Evolutionary conservation across 2,329 filamentous ascomycete species (phyloP).

Genomic region (Lecanosticta acicola): DNA sequence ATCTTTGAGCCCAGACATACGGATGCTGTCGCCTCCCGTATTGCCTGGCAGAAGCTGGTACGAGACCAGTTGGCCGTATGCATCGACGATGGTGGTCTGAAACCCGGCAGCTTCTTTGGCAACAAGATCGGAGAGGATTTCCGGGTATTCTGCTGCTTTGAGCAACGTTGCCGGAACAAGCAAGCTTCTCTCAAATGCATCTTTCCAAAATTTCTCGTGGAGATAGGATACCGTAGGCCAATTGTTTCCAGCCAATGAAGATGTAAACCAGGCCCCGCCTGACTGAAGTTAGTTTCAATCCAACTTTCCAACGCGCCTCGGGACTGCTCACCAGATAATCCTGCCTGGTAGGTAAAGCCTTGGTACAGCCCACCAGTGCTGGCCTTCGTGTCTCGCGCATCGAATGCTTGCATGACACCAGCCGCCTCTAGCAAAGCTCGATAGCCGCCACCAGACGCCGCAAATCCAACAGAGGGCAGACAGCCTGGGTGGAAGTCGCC

Average conservation of each 20-base stretch:
- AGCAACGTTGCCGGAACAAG: constrained; percentile 33
- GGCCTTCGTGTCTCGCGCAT: constrained; percentile 38
- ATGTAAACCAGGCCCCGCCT: constrained; percentile 44
- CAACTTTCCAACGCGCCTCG: neutral
- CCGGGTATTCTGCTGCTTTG: constrained; percentile 27
- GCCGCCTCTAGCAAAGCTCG: constrained; percentile 37
- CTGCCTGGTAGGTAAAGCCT: constrained; percentile 43
- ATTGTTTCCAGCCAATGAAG: constrained; percentile 43
- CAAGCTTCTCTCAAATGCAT: constrained; percentile 35
- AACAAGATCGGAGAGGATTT: constrained; percentile 32
- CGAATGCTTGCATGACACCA: constrained; percentile 42
- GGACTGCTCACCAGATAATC: constrained; percentile 34
- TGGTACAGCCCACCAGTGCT: constrained; percentile 42
- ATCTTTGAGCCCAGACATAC: constrained; percentile 32
- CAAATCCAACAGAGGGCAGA: constrained; percentile 40
- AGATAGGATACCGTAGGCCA: constrained; percentile 42
- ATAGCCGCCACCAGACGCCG: constrained; percentile 41
- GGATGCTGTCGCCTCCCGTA: constrained; percentile 35
- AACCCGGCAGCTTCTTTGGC: constrained; percentile 38
- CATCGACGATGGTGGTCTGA: constrained; percentile 37
- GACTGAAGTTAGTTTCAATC: constrained; percentile 23
- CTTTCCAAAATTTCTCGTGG: constrained; percentile 37
- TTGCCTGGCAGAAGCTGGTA: constrained; percentile 37
- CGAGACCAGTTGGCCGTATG: constrained; percentile 38
- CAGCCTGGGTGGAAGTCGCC: constrained; percentile 33